phyloP scores from a whole-genome alignment of 2,329 filamentous ascomycete species.

The Sporothrix humicola region DNA sequence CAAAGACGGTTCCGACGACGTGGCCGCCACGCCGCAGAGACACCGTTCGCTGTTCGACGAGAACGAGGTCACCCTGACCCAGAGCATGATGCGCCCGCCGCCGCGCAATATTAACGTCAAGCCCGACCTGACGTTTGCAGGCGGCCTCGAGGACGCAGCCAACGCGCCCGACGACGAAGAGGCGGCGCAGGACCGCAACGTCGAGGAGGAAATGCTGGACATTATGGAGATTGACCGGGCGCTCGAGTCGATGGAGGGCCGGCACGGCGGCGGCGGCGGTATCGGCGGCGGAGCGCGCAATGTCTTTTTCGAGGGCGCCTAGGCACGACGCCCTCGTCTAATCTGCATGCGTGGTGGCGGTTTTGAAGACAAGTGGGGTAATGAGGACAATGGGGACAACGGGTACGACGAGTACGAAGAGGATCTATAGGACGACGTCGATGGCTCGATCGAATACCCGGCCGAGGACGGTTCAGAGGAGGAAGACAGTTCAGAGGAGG shows the following conservation, averaged over 20 bases:
- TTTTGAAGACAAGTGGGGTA: background rate
- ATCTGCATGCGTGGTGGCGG: background rate
- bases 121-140: slow-evolving; percentile 55
- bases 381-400: background rate
- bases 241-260: slow-evolving; percentile 60
- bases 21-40: slow-evolving; percentile 15
- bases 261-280: slow-evolving; percentile 50
- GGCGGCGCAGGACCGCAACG: slow-evolving; percentile 54
- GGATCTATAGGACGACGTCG: background rate
- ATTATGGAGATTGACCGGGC: slow-evolving; percentile 70
- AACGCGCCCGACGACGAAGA: slow-evolving; percentile 57
- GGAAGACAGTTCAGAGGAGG: background rate
- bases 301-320: slow-evolving; percentile 40
- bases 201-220: slow-evolving; percentile 67
- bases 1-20: background rate
- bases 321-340: slow-evolving; percentile 22
- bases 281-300: slow-evolving; percentile 46
- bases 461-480: background rate
- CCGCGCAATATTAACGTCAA: slow-evolving; percentile 36
- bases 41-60: slow-evolving; percentile 39
- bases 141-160: slow-evolving; percentile 59
- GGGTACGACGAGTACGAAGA: background rate
- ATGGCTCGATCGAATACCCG: background rate
- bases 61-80: slow-evolving; percentile 41
- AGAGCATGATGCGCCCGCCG: slow-evolving; percentile 39